These are phyloP conservation scores for Pedinophyceae sp. DNA, from an alignment of 139 green algal genomes.

Conservation along the genomic window DNA sequence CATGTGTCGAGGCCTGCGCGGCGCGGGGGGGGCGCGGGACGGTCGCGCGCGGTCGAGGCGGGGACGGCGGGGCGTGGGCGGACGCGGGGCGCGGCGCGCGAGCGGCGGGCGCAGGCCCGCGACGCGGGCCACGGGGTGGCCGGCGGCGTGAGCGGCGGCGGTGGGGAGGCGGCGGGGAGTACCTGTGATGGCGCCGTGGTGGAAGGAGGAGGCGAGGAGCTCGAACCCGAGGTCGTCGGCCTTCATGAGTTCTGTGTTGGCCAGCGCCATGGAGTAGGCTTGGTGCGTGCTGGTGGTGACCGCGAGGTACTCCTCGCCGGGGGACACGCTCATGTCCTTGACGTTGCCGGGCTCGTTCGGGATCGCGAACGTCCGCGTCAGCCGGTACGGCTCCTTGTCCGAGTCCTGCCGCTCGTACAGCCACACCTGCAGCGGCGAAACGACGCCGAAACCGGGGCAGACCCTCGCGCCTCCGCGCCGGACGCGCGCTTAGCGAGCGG, in stretches of 20 bases:
- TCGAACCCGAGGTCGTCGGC: slow-evolving; percentile 67
- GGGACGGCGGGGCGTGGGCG: too few species aligned
- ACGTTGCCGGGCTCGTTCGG: slow-evolving; percentile 18
- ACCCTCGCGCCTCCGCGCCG: too few species aligned
- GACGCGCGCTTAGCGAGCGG: too few species aligned
- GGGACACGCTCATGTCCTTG: not conserved
- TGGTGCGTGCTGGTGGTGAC: slow-evolving; percentile 25
- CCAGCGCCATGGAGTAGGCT: slow-evolving; percentile 42
- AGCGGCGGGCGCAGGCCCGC: too few species aligned
- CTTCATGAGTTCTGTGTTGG: slow-evolving; percentile 48
- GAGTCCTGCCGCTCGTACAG: slow-evolving; percentile 56
- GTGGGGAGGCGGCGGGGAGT: too few species aligned
- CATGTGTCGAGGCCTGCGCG: slow-evolving; percentile 59
- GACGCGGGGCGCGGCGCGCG: too few species aligned
- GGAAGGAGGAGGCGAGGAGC: slow-evolving; percentile 24
- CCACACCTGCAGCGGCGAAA: too few species aligned
- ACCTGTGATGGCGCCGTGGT: slow-evolving; percentile 10
- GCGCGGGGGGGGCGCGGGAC: too few species aligned
- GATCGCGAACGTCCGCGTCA: slow-evolving; percentile 26
- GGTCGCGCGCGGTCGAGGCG: too few species aligned
- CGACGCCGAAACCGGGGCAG: too few species aligned
- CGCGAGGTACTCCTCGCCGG: not conserved
- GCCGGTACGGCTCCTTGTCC: slow-evolving; percentile 36
- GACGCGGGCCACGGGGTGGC: too few species aligned
- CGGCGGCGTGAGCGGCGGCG: too few species aligned